Base-by-base conservation (phyloP, 352 stramenopile species). In the Globisporangium radiosum region DNA sequence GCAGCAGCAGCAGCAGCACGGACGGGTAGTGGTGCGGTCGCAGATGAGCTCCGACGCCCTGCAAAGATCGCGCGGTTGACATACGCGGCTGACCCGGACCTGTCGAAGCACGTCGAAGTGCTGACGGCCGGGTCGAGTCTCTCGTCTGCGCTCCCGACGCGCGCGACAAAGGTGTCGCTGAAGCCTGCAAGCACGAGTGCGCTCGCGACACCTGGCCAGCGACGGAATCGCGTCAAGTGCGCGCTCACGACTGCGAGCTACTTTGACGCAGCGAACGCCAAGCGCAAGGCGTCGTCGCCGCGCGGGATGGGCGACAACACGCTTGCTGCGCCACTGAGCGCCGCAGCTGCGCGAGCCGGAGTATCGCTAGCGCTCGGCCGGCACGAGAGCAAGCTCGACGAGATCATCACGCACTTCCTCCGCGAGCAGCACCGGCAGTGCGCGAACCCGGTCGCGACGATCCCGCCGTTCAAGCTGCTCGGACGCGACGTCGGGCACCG, bases 391-490 rank as follows among this genome's bases (percentile, higher is more conserved):
- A 81, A 83, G 49, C 48, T 92, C 11, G 83, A 96, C 60, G 75
- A 81, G 36, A 93, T 96, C 47, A 92, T 96, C 43, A 89, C 77
- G 2, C 81, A 94, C 62, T 95, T 93, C 56, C 67, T 95, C 17
- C 78, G 86, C 56, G 85, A 95, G 49, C 88, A 96, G 62, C 88
- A 96, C 60, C 85, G 88, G 6, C 87, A 94, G 56, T 96, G 88
- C 54, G 59, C 81, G 0, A 92, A 95, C 45, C 88, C 88, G 37
- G 81, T 96, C 13, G 88, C 86, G 14, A 92, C 88, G 1, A 80
- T 96, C 1, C 88, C 88, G 0, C 85, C 86, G 15, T 94, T 96
- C 66, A 88, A 90, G 44, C 57, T 96, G 15, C 55, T 90, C 7
- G 79, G 75, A 4, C 68, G 72, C 42, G 65, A 73, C 19, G 69